Percentiles rank a stretch among this genome's conserved stretches.
These are phyloP conservation scores for Sporodiniella umbellata DNA, from an alignment of 371 early-diverging fungal genomes.

Conservation along the genomic window DNA sequence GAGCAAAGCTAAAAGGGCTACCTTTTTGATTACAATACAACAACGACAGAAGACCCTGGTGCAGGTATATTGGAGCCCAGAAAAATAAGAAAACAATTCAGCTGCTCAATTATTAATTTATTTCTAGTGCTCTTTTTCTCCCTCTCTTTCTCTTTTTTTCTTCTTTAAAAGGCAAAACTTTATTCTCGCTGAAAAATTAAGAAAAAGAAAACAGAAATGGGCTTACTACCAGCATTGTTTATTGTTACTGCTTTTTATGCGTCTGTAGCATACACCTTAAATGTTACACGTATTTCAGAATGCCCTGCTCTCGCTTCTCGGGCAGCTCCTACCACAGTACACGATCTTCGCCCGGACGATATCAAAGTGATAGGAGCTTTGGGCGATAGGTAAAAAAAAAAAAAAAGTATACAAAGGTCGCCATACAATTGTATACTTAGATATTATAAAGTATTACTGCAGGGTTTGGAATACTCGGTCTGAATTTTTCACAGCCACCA, in stretches of 20 bases:
- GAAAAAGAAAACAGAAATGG: not conserved
- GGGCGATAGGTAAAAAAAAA: slow-evolving; percentile 20
- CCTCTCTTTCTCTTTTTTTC: too few relatives aligned
- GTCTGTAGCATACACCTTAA: slow-evolving; percentile 1
- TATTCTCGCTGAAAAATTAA: too few relatives aligned
- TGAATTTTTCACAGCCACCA: slow-evolving; percentile 1
- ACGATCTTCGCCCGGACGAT: slow-evolving; percentile 27
- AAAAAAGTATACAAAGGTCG: not conserved
- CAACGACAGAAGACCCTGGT: too few relatives aligned
- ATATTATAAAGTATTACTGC: slow-evolving; percentile 46
- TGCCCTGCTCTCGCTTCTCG: slow-evolving; percentile 22
- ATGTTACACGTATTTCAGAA: slow-evolving; percentile 13
- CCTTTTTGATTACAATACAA: too few relatives aligned
- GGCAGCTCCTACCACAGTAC: slow-evolving; percentile 4
- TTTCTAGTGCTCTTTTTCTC: too few relatives aligned
- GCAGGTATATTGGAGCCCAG: too few relatives aligned
- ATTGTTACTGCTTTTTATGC: not conserved
- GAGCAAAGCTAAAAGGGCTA: too few relatives aligned
- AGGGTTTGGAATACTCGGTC: slow-evolving; percentile 30
- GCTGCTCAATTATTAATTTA: too few relatives aligned
- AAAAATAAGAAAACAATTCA: too few relatives aligned
- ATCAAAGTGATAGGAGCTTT: slow-evolving; percentile 27
- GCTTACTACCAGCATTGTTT: not conserved
- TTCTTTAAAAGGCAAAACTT: too few relatives aligned
- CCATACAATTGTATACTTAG: too few relatives aligned